Percentiles rank a stretch among this genome's conserved stretches.
These are phyloP conservation scores for Rhodotorula taiwanensis DNA, from an alignment of 768 basidiomycete species.

Conservation along the genomic window DNA sequence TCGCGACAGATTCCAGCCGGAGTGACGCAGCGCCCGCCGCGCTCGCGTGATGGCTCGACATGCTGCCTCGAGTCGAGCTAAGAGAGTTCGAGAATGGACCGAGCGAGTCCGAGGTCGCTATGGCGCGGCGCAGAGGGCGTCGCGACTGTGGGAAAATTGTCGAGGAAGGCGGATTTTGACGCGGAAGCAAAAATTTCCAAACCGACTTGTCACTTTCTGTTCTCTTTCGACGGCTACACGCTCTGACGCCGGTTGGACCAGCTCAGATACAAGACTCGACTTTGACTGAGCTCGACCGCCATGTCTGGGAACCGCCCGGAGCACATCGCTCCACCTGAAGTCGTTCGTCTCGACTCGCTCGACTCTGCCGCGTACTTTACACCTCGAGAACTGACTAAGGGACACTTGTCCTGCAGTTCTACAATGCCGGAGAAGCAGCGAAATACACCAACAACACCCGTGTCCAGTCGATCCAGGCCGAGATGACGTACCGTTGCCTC, in stretches of 20 bases:
- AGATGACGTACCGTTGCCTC: conserved; percentile 93
- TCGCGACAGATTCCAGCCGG: conserved; percentile 7
- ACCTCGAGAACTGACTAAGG: conserved; percentile 5
- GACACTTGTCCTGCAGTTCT: conserved; percentile 58
- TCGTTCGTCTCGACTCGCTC: conserved; percentile 69
- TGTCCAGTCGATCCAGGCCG: conserved; percentile 90
- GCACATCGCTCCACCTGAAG: conserved; percentile 79
- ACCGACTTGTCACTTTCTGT: too few species aligned
- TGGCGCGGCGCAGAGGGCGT: neutral
- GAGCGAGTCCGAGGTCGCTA: too few species aligned
- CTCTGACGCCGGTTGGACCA: too few species aligned
- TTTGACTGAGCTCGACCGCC: too few species aligned
- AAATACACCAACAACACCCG: conserved; percentile 99
- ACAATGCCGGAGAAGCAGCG: conserved; percentile 87
- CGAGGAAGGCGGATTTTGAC: too few species aligned
- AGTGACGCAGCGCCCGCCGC: conserved; percentile 5
- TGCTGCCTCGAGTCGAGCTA: too few species aligned
- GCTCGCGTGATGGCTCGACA: too few species aligned
- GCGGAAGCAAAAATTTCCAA: too few species aligned
- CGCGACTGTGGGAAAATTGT: neutral
- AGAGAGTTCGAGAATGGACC: too few species aligned
- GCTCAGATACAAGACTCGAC: too few species aligned
- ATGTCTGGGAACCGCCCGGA: conserved; percentile 56
- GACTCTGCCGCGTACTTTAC: neutral
- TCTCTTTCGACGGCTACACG: too few species aligned